These are phyloP conservation scores for Pharus latifolius DNA, from an alignment of 176 grass and related monocot genomes.

Conservation along the genomic window DNA sequence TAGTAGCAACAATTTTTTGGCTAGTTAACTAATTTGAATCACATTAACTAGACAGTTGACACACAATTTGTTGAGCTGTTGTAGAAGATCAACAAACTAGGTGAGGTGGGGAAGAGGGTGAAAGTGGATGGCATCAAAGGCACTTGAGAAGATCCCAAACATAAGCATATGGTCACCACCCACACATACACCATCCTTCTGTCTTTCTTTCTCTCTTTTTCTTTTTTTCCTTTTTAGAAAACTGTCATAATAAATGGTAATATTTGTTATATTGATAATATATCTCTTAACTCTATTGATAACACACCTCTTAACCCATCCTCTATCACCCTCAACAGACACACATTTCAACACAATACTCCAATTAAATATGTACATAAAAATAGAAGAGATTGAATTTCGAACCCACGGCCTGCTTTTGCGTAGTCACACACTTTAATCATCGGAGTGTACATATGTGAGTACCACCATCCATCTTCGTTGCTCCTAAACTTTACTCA, in stretches of 20 bases:
- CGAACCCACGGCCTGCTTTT: too few relatives aligned
- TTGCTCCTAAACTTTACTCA: background rate
- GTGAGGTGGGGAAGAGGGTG: background rate
- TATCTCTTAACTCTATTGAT: too few relatives aligned
- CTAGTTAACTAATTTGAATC: background rate
- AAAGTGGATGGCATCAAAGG: conserved; percentile 1
- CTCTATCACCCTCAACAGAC: too few relatives aligned
- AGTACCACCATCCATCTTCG: too few relatives aligned
- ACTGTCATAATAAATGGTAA: too few relatives aligned
- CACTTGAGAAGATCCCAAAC: conserved; percentile 5
- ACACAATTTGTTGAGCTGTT: background rate
- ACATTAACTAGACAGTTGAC: background rate
- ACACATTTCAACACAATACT: too few relatives aligned
- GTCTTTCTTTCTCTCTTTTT: background rate
- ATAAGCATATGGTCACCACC: conserved; percentile 14
- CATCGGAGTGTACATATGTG: too few relatives aligned
- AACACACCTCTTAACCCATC: too few relatives aligned
- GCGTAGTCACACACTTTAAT: too few relatives aligned
- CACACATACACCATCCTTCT: background rate
- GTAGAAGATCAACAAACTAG: background rate
- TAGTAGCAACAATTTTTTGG: background rate
- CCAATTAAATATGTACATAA: too few relatives aligned
- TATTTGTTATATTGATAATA: too few relatives aligned
- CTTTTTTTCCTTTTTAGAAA: background rate
- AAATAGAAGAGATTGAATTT: too few relatives aligned